phyloP scores from a whole-genome alignment of 257 asterid species.

The Oldenlandia corymbosa region DNA sequence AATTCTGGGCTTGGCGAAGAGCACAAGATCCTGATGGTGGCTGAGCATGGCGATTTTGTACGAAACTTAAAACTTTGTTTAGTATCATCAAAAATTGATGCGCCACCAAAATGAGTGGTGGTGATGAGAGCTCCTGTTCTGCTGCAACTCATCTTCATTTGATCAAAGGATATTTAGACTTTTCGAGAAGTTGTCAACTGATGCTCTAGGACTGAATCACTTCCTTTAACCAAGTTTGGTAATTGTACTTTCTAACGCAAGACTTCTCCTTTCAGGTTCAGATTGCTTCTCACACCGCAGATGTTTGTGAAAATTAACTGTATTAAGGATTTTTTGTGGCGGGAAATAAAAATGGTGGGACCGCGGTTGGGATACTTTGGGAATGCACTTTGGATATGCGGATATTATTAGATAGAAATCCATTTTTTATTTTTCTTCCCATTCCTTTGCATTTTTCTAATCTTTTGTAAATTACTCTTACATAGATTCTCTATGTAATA shows the following conservation, averaged over 20 bases:
- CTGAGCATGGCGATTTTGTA: constrained; percentile 16
- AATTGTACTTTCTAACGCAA: too few species aligned
- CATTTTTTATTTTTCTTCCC: too few species aligned
- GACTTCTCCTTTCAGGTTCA: not conserved
- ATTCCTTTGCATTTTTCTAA: too few species aligned
- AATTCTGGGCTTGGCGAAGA: constrained; percentile 45
- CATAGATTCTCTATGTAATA: too few species aligned
- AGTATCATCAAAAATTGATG: constrained; percentile 30
- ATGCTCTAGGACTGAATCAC: not conserved
- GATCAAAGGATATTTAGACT: not conserved
- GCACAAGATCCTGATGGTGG: constrained; percentile 29
- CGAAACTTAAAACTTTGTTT: constrained; percentile 26
- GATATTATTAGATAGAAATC: too few species aligned
- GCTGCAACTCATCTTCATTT: constrained; percentile 26
- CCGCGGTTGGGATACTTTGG: not conserved
- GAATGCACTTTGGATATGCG: not conserved
- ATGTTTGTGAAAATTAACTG: not conserved
- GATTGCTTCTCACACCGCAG: not conserved
- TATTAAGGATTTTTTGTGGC: not conserved
- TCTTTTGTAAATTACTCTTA: too few species aligned
- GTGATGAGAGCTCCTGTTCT: constrained; percentile 21
- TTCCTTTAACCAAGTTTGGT: not conserved
- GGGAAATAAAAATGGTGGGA: not conserved
- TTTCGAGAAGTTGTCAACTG: not conserved
- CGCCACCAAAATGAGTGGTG: constrained; percentile 32